Base-by-base conservation (phyloP, 2,329 filamentous ascomycete species). In the Didymella arachidicola region DNA sequence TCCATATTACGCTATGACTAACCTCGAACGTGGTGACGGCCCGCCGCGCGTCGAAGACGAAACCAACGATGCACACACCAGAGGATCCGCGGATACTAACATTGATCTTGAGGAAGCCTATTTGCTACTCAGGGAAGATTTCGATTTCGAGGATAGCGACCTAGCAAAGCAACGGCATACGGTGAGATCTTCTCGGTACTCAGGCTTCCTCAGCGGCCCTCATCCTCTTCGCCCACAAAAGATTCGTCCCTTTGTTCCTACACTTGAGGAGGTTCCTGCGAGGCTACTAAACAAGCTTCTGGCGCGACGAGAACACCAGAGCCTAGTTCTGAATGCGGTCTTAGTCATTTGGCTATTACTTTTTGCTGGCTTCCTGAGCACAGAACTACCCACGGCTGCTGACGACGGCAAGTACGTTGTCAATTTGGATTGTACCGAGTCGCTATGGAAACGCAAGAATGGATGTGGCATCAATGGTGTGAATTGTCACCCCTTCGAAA, bases 401-500 rank as follows among this genome's bases (percentile, higher is more conserved):
- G 83, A 91, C 44, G 81, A 81, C 19, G 87, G 84, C 43, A 90
- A 86, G 79, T 87, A 88, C 46, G 89, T 90, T 0, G 79, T 83
- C 51, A 83, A 84, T 54, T 85, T 94, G 41, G 82, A 86, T 32
- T 95, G 91, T 75, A 84, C 83, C n/a, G 82, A 84, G 49, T 84
- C 87, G 7, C 90, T 90, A 69, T 95, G 90, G 90, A 77, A 70
- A 49, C 79, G 85, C 16, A 88, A 88, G 44, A 93, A 93, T 68
- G 79, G 78, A 12, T 95, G 91, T 73, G 90, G 90, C 0, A 68
- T 93, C 25, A 86, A 94, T 64, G 91, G 91, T 7, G 85, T 87
- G 54, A 80, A 87, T 56, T 95, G 91, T 70, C 86, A 89, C 14
- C 91, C 91, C 0, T 95, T 95, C 71, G 84, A 82, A 58, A 87